phyloP scores from a whole-genome alignment of 1,284 basidiomycete genomes.

The Uromyces viciae-fabae region DNA sequence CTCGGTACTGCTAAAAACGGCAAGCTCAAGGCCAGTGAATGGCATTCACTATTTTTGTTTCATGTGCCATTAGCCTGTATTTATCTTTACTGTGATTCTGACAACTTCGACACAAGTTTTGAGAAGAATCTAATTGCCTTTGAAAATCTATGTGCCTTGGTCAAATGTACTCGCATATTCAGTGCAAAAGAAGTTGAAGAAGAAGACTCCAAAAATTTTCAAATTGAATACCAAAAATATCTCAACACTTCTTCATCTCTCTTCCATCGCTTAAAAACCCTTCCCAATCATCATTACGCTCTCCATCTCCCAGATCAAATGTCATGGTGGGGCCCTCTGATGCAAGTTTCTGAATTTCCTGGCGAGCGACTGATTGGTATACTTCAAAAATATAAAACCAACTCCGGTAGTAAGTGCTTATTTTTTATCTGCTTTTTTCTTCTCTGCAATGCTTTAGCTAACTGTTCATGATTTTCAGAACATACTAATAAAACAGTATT shows the following conservation, averaged over 20 bases:
- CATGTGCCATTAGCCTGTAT: conserved; percentile 33
- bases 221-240: neutral
- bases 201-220: neutral
- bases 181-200: neutral
- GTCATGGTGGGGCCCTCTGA: conserved; percentile 13
- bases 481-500: neutral
- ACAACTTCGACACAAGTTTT: too few species aligned
- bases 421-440: too few species aligned
- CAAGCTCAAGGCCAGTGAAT: conserved; percentile 22
- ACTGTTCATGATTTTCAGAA: neutral
- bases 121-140: neutral
- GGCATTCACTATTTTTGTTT: neutral
- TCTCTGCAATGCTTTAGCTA: neutral
- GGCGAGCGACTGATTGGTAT: conserved; percentile 10
- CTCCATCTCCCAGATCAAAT: neutral
- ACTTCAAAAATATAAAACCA: neutral
- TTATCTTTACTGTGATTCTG: conserved; percentile 6
- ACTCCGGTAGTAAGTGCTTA: neutral
- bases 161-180: conserved; percentile 38
- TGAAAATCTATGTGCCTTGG: conserved; percentile 29
- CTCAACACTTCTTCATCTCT: neutral
- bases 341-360: conserved; percentile 10
- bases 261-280: neutral
- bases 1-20: conserved; percentile 3
- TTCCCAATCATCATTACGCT: conserved; percentile 32